Evolutionary conservation across 257 asterid species (phyloP).

Genomic region (Haberlea rhodopensis): DNA sequence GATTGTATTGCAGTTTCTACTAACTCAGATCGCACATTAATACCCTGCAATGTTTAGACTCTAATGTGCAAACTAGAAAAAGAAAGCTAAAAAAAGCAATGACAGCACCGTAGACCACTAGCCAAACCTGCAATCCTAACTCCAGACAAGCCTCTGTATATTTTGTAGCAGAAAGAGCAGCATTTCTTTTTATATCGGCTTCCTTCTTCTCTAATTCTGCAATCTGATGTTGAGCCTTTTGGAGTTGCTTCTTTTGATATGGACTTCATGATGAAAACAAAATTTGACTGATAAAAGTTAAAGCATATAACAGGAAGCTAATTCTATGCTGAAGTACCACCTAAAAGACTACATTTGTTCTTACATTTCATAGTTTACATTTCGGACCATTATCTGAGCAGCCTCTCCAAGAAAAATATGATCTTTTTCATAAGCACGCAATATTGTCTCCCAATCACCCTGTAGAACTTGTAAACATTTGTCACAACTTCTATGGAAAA

Average conservation of each 20-base stretch:
- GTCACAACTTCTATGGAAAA: constrained; percentile 19
- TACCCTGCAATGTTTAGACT: constrained; percentile 54
- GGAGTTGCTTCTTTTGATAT: constrained; percentile 84
- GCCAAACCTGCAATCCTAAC: constrained; percentile 80
- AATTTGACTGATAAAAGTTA: constrained; percentile 15
- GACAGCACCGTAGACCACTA: neutral
- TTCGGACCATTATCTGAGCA: constrained; percentile 83
- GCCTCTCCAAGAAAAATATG: constrained; percentile 86
- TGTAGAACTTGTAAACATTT: constrained; percentile 32
- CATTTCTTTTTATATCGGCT: constrained; percentile 88
- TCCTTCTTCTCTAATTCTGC: constrained; percentile 84
- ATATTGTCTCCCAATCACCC: constrained; percentile 96
- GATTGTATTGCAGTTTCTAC: constrained; percentile 66
- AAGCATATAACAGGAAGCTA: neutral
- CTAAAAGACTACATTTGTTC: constrained; percentile 13
- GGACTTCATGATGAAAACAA: constrained; percentile 48
- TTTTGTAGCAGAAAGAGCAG: constrained; percentile 82
- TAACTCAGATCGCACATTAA: constrained; percentile 76
- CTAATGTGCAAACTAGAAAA: constrained; percentile 3
- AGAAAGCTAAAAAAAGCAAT: constrained; percentile 9
- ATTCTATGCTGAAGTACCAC: neutral
- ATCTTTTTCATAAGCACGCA: constrained; percentile 84
- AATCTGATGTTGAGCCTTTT: constrained; percentile 88
- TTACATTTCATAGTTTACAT: constrained; percentile 91
- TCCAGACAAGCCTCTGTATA: constrained; percentile 93